Evolutionary conservation across 2,329 filamentous ascomycete genomes (phyloP), one percentile per base, ranked within the genome.

Genomic region (Colletotrichum viniferum): DNA sequence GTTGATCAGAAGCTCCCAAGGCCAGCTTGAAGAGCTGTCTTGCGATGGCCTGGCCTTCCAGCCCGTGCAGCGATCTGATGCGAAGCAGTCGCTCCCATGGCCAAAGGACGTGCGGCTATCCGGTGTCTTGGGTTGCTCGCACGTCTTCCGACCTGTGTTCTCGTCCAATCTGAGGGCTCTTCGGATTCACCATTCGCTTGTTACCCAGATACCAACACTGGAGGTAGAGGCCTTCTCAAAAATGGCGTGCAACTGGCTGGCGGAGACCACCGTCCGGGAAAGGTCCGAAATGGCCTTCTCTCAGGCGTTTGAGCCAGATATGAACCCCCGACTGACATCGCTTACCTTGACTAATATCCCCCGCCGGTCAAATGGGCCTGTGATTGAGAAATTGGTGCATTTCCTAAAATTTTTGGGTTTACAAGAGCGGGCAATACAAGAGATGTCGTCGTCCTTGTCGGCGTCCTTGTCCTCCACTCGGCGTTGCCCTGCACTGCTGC

Each of bases 141-240:
- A 90, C 77, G 77, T 89, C 10, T 87, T 91, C 70, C 86, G 90
- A 0, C 90, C 90, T 1, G 86, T 89, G 0, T 82, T 89, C 66
- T 90, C 89, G 2, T 87, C 88, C 2, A 90, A 90, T 76, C 83
- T 93, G 6, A 87, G 88, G 36, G 83, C 83, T 2, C 81, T 93
- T 3, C 87, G 88, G 14, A 83, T 92, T 7, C 91, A 93, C 67
- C 91, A 93, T 79, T 92, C 91, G 0, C 77, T 92, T 3, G 86
- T 93, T 7, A 93, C 91, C 0, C 86, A 87, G 55, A 84, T 90
- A 10, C 88, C 88, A 3, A 87, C 87, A 0, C 77, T 91, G 5
- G 75, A 83, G 6, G 81, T 84, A 9, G 81, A 84, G 1, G 82
- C 81, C 12, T 78, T 88, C 5, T 84, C 85, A 4, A 77, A 80